phyloP scores from a whole-genome alignment of 495 filamentous ascomycete species.

The Talaromyces liani region DNA sequence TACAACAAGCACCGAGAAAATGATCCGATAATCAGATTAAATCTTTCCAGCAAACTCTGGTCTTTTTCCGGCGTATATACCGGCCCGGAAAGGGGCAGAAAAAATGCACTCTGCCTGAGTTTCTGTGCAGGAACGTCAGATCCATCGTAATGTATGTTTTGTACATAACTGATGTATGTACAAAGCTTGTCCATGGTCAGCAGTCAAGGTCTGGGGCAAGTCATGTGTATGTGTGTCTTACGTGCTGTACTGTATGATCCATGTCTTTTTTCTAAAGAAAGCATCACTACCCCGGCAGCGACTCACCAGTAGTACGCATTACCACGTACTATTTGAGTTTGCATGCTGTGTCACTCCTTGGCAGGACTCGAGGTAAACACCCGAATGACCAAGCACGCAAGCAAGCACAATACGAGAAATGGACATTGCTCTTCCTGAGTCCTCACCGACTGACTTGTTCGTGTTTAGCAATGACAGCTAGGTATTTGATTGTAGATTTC shows the following conservation, averaged over 20 bases:
- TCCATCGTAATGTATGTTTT: neutral
- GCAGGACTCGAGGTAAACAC: neutral
- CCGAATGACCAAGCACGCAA: neutral
- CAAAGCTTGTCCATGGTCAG: neutral
- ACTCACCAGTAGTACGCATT: neutral
- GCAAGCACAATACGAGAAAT: neutral
- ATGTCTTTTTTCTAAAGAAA: neutral
- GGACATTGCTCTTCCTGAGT: neutral
- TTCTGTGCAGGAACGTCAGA: neutral
- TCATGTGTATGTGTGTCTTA: neutral
- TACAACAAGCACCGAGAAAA: neutral
- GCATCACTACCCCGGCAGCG: neutral
- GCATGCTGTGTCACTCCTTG: neutral
- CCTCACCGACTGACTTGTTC: neutral
- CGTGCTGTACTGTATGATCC: neutral
- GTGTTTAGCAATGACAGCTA: no score
- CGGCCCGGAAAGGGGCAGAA: neutral
- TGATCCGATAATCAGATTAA: neutral
- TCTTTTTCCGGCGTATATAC: neutral
- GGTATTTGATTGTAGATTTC: no score
- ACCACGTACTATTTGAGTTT: neutral
- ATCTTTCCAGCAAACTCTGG: neutral
- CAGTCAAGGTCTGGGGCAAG: neutral
- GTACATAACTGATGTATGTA: neutral
- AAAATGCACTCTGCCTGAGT: neutral